A percentile compares a stretch with the other conserved stretches of the same genome.
Conservation (phyloP, 306 rosid genomes). For the Acacia crassicarpa region DNA sequence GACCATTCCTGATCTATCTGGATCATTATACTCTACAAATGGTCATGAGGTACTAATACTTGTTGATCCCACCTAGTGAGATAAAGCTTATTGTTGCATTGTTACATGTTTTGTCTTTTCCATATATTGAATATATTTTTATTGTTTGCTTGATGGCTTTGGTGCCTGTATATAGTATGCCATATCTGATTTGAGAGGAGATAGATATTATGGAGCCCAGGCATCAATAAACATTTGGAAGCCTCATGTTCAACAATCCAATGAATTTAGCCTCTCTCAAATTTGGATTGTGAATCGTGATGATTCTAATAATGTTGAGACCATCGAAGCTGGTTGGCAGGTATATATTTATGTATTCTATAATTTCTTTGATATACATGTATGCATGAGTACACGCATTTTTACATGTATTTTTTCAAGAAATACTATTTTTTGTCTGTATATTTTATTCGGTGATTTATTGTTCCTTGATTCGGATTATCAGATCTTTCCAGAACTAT, state of each 20-base stretch:
- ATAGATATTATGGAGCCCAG: not conserved
- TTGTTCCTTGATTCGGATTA: not conserved
- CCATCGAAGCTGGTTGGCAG: not conserved
- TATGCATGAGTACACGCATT: too few species aligned
- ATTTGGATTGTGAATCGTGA: too few species aligned
- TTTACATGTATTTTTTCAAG: too few species aligned
- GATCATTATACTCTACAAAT: slow-evolving; percentile 25
- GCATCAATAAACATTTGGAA: not conserved
- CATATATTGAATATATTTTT: not conserved
- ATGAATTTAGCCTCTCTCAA: not conserved
- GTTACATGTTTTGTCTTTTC: not conserved
- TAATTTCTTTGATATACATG: not conserved
- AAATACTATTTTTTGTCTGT: not conserved
- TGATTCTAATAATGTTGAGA: not conserved
- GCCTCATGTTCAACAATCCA: not conserved
- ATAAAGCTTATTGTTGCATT: too few species aligned
- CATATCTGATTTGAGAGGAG: not conserved
- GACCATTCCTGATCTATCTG: slow-evolving; percentile 39
- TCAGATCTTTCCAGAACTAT: slow-evolving; percentile 50
- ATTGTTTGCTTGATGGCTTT: not conserved
- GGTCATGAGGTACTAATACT: slow-evolving; percentile 48
- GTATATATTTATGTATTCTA: not conserved
- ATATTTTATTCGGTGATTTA: too few species aligned
- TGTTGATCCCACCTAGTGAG: too few species aligned
- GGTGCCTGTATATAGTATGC: not conserved